Evolutionary conservation across 1,139 yeast genomes (phyloP), one percentile per base, ranked within the genome.

Genomic region (Schizosaccharomyces versatilis): DNA sequence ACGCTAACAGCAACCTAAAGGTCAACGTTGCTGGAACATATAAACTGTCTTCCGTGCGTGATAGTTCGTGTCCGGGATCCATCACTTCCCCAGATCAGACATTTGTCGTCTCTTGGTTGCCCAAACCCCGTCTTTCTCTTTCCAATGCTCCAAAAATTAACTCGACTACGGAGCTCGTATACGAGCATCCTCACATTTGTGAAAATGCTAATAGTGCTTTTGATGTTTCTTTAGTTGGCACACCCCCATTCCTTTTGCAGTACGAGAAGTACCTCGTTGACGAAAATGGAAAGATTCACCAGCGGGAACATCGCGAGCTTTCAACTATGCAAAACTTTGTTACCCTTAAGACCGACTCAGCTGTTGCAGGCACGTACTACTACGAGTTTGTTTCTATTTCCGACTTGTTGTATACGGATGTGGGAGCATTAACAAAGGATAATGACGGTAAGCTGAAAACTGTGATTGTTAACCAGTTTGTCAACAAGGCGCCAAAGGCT

Each of bases 281-380:
- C 9, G 53, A 47, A 2, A 56, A 54, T n/a, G 55, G 58, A 32
- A 36, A 41, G 36, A 49, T 68, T 61, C 85, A 84, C 38, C 60
- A 62, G 36, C 66, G 24, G 63, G 67, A 59, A 40, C 62, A 59
- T 51, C 62, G 61, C 51, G 69, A 69, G 41, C 64, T 75, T 14
- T 79, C 73, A 54, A 79, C 75, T 36, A 73, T 78, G 0, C 71
- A 79, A 9, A 73, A 70, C 60, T 70, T 69, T 60, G 77, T 76
- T 1, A 73, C 76, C 15, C 65, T 75, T 40, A 70, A 68, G 58
- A 61, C 74, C 59, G 64, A 63, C 40, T 60, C 66, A 0, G 57
- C 79, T 0, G 71, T 74, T 2, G 95, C 86, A 62, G 98, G 98
- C 0, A 76, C 74, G 49, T 90, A 81, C 63, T 79, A 78, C 32